Conservation (phyloP, 345 rosid genomes). For the Clausena lansium region DNA sequence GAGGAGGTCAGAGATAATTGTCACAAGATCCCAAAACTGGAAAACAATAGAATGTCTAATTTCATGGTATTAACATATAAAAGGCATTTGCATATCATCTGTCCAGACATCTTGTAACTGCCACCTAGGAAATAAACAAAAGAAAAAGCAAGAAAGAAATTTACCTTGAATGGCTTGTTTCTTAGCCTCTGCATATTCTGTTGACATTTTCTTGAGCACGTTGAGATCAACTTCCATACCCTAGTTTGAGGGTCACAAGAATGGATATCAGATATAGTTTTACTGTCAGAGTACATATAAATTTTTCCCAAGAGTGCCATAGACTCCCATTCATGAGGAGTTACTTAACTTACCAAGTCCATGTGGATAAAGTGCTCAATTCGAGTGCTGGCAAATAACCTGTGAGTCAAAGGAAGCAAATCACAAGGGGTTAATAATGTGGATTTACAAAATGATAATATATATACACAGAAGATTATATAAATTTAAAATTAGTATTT, state of each 20-base stretch:
- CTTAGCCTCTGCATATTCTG: constrained; percentile 67
- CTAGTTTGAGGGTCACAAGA: constrained; percentile 29
- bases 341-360: constrained; percentile 65
- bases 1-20: background rate
- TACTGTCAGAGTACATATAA: background rate
- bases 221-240: constrained; percentile 52
- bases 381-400: constrained; percentile 51
- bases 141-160: background rate
- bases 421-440: background rate
- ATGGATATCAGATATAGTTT: constrained; percentile 1
- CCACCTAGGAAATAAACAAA: background rate
- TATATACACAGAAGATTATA: background rate
- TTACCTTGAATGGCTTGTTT: constrained; percentile 64
- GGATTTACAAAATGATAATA: background rate
- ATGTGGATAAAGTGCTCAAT: constrained; percentile 64
- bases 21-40: background rate
- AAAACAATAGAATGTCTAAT: background rate
- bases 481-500: background rate
- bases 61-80: background rate
- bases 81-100: background rate
- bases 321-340: background rate
- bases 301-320: background rate
- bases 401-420: constrained; percentile 28
- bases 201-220: constrained; percentile 46
- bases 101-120: background rate